These are phyloP conservation scores for Apiospora marii DNA, from an alignment of 2,329 filamentous ascomycete genomes.

Conservation along the genomic window DNA sequence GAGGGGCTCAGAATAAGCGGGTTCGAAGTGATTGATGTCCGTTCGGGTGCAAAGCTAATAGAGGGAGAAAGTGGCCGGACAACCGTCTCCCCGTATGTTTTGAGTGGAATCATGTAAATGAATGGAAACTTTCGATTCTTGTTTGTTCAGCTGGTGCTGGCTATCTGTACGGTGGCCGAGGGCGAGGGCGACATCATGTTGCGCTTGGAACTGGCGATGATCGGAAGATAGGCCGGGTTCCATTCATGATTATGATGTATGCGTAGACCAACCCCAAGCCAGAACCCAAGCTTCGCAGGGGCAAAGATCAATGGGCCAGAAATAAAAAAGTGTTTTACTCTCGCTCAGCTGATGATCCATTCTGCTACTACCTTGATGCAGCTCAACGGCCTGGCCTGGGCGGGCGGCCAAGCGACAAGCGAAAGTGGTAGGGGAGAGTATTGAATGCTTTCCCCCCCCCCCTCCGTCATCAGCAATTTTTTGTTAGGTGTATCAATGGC, in stretches of 20 bases:
- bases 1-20: conserved; percentile 1
- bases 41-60: background rate
- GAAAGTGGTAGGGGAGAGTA: background rate
- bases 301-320: background rate
- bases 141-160: background rate
- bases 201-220: background rate
- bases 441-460: background rate
- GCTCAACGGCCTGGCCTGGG: conserved; percentile 2
- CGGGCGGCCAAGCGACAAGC: background rate
- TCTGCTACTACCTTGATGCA: background rate
- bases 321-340: background rate
- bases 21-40: background rate
- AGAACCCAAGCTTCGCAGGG: background rate
- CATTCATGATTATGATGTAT: background rate
- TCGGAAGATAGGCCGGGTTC: background rate
- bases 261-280: background rate
- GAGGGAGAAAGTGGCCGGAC: background rate
- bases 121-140: background rate
- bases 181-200: background rate
- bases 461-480: background rate
- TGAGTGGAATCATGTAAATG: background rate
- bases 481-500: background rate
- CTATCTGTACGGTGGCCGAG: background rate
- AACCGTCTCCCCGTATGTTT: background rate
- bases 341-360: background rate